Conservation (phyloP, 2,329 filamentous ascomycete species). For the Fusarium pseudonygamai region DNA sequence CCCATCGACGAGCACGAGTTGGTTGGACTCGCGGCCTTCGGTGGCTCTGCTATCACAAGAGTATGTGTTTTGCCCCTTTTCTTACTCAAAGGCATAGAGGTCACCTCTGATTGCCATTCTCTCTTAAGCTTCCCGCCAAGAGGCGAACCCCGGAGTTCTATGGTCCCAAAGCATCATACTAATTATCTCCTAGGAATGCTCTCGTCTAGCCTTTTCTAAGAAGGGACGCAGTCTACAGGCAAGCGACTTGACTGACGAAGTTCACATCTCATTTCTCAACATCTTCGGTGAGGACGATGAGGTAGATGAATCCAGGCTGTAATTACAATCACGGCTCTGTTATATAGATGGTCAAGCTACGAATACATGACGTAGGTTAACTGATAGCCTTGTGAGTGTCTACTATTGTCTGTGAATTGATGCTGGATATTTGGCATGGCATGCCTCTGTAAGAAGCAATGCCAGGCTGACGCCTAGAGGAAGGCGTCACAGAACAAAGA, state of each 20-base stretch:
- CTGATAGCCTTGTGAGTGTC: background rate
- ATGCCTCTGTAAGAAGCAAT: background rate
- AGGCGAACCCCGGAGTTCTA: background rate
- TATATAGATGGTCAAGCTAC: background rate
- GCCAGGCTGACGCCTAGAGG: background rate
- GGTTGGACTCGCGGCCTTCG: constrained; percentile 83
- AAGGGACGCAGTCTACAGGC: constrained; percentile 91
- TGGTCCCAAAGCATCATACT: constrained; percentile 7
- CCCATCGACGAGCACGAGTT: constrained; percentile 65
- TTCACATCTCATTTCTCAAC: constrained; percentile 81
- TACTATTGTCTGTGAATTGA: background rate
- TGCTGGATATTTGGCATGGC: background rate
- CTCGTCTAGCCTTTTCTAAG: constrained; percentile 84
- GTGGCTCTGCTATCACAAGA: constrained; percentile 86
- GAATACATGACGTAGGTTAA: background rate
- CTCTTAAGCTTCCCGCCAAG: background rate
- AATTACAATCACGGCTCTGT: background rate
- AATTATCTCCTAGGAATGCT: constrained; percentile 70
- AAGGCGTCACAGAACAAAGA: background rate
- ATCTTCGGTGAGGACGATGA: constrained; percentile 74
- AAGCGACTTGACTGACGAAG: constrained; percentile 90
- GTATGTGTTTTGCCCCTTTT: constrained; percentile 53
- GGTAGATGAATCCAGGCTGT: constrained; percentile 49
- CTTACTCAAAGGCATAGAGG: background rate
- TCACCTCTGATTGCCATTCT: background rate